Percentiles rank a stretch among this genome's conserved stretches.
Evolutionary conservation across 352 stramenopile species (phyloP).

Genomic region (Pythium pyrilobum): DNA sequence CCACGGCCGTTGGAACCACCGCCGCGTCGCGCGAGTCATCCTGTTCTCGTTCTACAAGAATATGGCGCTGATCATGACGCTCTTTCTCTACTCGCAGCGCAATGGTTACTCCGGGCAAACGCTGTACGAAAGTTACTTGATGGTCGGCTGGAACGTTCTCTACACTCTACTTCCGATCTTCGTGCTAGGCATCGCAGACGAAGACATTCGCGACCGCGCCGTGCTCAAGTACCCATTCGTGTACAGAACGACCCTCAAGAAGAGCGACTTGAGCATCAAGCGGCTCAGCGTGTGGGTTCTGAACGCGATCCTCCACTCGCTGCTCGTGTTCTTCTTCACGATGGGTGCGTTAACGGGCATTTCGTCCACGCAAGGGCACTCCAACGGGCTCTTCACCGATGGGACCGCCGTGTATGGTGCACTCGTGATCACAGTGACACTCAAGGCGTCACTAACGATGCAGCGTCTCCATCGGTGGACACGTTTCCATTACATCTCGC

Average conservation of each 20-base stretch:
- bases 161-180: conserved; percentile 93
- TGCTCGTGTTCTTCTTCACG: conserved; percentile 69
- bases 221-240: conserved; percentile 77
- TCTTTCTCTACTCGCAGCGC: conserved; percentile 84
- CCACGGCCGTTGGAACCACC: conserved; percentile 84
- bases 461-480: conserved; percentile 77
- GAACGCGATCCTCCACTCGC: conserved; percentile 68
- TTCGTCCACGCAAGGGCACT: conserved; percentile 32
- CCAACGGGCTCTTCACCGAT: conserved; percentile 64
- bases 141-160: conserved; percentile 95
- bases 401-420: conserved; percentile 76
- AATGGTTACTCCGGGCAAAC: conserved; percentile 93
- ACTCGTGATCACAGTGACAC: conserved; percentile 65
- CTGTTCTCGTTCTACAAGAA: conserved; percentile 91
- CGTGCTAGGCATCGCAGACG: conserved; percentile 75
- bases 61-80: conserved; percentile 91
- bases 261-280: conserved; percentile 56
- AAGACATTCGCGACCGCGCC: conserved; percentile 72
- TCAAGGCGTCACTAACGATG: conserved; percentile 73
- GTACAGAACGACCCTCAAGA: conserved; percentile 63
- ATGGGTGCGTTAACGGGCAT: conserved; percentile 35
- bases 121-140: conserved; percentile 84
- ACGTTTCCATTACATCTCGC: conserved; percentile 57
- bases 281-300: conserved; percentile 59
- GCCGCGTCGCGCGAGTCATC: conserved; percentile 71